A percentile compares a stretch with the other conserved stretches of the same genome.
Evolutionary conservation across 306 rosid species (phyloP).

Genomic region (Rosa multiflora): DNA sequence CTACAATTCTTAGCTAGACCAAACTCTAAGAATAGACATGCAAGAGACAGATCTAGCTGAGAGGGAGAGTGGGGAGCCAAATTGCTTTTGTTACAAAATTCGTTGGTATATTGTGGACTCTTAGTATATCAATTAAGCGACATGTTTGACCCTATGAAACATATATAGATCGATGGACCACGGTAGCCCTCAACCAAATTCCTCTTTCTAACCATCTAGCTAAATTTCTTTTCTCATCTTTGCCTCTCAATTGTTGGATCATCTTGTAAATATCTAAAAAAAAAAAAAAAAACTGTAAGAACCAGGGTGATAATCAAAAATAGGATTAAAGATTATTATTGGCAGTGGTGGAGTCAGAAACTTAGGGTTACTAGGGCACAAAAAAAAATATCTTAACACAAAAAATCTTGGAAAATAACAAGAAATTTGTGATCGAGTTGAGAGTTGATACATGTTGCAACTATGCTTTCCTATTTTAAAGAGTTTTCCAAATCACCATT

Average conservation of each 20-base stretch:
- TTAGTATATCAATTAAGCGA: not conserved
- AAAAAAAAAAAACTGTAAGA: too few species aligned
- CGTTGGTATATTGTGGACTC: not conserved
- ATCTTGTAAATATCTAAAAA: too few species aligned
- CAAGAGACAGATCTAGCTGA: not conserved
- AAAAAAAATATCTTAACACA: too few species aligned
- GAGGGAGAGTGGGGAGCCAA: not conserved
- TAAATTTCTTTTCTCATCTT: not conserved
- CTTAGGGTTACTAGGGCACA: too few species aligned
- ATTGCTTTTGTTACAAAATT: not conserved
- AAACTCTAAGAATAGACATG: slow-evolving; percentile 1
- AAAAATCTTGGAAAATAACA: too few species aligned
- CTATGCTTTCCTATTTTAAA: too few species aligned
- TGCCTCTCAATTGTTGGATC: not conserved
- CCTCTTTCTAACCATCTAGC: not conserved
- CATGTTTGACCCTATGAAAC: slow-evolving; percentile 10
- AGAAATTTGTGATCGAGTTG: too few species aligned
- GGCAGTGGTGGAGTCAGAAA: too few species aligned
- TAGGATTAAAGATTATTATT: too few species aligned
- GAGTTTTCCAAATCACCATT: too few species aligned
- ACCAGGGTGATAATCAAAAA: too few species aligned
- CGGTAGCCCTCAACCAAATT: not conserved
- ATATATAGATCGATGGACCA: not conserved
- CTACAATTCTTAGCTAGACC: not conserved
- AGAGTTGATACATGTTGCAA: too few species aligned